Conservation (phyloP, 371 early-diverging fungal species). For the Rhizopus stolonifer region DNA sequence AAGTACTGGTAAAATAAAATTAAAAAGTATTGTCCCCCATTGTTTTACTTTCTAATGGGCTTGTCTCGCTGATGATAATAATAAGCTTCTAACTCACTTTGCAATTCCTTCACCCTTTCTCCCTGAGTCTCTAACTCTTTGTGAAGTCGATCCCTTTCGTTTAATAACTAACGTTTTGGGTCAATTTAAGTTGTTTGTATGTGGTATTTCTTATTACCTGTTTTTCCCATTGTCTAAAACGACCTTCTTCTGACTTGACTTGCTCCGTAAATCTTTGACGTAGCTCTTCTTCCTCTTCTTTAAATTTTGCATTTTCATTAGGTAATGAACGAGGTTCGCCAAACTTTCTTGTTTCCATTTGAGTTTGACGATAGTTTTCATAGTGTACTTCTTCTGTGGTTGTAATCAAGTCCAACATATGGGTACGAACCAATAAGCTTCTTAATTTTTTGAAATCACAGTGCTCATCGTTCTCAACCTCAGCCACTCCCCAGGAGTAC, state of each 20-base stretch:
- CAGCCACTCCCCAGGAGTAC: constrained; percentile 66
- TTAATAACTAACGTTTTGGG: constrained; percentile 63
- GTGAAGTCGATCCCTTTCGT: constrained; percentile 95
- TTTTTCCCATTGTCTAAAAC: constrained; percentile 97
- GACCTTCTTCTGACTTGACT: constrained; percentile 89
- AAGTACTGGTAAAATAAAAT: constrained; percentile 14
- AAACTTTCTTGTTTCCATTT: constrained; percentile 83
- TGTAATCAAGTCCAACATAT: constrained; percentile 92
- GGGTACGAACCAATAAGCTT: constrained; percentile 88
- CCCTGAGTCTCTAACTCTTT: constrained; percentile 94
- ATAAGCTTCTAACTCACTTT: constrained; percentile 72
- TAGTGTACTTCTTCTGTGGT: constrained; percentile 92
- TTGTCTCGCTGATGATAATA: constrained; percentile 42
- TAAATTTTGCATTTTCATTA: constrained; percentile 79
- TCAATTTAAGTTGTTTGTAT: too few relatives aligned
- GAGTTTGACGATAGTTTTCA: constrained; percentile 84
- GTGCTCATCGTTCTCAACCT: constrained; percentile 70
- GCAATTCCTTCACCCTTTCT: constrained; percentile 83
- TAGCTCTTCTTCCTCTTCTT: constrained; percentile 90
- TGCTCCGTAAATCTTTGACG: constrained; percentile 93
- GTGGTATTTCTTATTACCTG: constrained; percentile 60
- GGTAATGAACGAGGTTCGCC: constrained; percentile 71
- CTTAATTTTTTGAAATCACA: constrained; percentile 95
- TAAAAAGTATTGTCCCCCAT: too few relatives aligned
- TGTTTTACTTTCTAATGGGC: constrained; percentile 34